phyloP scores from a whole-genome alignment of 75 land plant species.

The Sequoiadendron giganteum region DNA sequence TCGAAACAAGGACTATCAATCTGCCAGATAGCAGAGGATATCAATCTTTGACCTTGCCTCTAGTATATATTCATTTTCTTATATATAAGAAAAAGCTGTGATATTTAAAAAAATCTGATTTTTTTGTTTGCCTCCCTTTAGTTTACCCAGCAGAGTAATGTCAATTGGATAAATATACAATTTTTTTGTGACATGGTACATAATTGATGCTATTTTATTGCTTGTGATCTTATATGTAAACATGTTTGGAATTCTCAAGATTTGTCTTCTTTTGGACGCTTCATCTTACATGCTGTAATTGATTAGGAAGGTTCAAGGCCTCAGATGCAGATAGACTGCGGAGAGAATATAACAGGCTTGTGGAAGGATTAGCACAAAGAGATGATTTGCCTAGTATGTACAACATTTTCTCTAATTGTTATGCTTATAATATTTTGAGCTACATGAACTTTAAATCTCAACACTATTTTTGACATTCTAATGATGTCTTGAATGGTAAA shows the following conservation, averaged over 20 bases:
- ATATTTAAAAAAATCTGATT: background rate
- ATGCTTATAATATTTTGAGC: background rate
- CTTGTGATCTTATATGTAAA: background rate
- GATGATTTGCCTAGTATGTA: conserved; percentile 77
- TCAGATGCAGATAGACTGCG: conserved; percentile 90
- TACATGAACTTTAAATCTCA: background rate
- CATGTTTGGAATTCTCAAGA: background rate
- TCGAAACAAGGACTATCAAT: background rate
- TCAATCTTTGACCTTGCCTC: background rate
- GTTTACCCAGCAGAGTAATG: background rate
- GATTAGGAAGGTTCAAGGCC: conserved; percentile 93
- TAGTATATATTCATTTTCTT: background rate
- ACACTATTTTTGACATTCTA: background rate
- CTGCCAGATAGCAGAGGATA: background rate
- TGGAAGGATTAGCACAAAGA: conserved; percentile 91
- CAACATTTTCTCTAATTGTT: background rate
- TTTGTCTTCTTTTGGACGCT: background rate
- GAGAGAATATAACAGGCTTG: conserved; percentile 91
- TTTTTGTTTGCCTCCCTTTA: background rate
- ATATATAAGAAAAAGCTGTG: background rate
- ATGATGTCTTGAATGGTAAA: background rate
- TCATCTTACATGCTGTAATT: conserved; percentile 9
- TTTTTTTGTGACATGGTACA: background rate
- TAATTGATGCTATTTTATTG: background rate
- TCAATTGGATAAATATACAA: background rate